Evolutionary conservation across 1,139 yeast genomes (phyloP), one percentile per base, ranked within the genome.

Genomic region (Candida buenavistaensis): DNA sequence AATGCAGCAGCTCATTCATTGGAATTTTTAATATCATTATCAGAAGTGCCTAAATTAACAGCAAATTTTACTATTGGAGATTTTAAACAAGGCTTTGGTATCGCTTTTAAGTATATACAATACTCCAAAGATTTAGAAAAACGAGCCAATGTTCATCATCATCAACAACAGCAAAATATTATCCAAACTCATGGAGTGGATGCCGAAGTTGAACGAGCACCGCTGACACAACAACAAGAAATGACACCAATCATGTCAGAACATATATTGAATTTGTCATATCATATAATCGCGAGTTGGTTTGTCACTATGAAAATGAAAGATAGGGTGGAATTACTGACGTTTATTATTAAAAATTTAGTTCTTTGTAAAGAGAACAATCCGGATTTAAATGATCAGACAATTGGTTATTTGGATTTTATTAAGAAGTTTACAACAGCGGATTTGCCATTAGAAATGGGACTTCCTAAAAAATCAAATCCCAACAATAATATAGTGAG

Each of bases 101-200:
- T 87, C 54, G 84, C 90, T 1, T 84, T 87, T 61, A 82, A 82
- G 47, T 83, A 81, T 49, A 82, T 87, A 38, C 87, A 84, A 50
- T 82, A 79, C 50, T 78, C 89, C 1, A 69, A 74, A 36, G 88
- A 84, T 47, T 55, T 70, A 28, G 54, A 57, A 27, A 58, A 53
- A 21, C 43, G 59, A 33, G 48, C 45, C 23, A 26, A 26, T 26
- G 12, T 14, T 24, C 25, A 16, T 26, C 29, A 21, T 28, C 24
- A 31, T 25, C n/a, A 19, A 33, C 14, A 9, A 19, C 33, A 10
- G 17, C 28, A 12, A 15, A 32, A 17, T 26, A 19, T 16, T 35
- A 43, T 52, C 9, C 64, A 59, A 35, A 47, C 55, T 26, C 71
- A 71, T 38, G 78, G 77, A 0, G 59, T 60, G 17, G 76, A 74